Evolutionary conservation across 768 basidiomycete species (phyloP).

Genomic region (Boletus rubescentipes): DNA sequence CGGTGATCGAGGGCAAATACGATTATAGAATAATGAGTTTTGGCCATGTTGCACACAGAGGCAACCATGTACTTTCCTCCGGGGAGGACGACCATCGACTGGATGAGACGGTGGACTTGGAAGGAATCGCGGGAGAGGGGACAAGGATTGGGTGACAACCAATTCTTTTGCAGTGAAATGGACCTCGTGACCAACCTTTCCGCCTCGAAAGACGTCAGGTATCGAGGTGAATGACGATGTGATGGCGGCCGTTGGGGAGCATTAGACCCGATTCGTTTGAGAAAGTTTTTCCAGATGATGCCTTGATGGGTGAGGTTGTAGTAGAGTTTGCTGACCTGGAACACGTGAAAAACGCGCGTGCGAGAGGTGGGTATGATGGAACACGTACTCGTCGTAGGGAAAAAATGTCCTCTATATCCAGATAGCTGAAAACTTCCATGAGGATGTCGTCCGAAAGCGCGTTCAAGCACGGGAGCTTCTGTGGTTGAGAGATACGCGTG

Average conservation of each 20-base stretch:
- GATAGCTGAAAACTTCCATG: conserved; percentile 36
- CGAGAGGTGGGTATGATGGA: not conserved
- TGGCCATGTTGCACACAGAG: conserved; percentile 47
- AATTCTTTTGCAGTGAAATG: conserved; percentile 59
- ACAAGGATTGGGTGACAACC: conserved; percentile 44
- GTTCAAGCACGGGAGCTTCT: conserved; percentile 30
- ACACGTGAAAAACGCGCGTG: not conserved
- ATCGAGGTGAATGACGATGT: conserved; percentile 39
- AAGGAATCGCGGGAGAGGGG: conserved; percentile 27
- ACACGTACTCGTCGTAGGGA: conserved; percentile 36
- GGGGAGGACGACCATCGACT: conserved; percentile 59
- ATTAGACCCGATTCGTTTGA: conserved; percentile 52
- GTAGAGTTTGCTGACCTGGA: conserved; percentile 56
- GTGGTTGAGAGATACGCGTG: conserved; percentile 19
- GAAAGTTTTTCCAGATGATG: conserved; percentile 66
- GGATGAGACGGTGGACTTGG: conserved; percentile 36
- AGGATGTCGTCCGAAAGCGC: conserved; percentile 39
- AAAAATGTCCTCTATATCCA: conserved; percentile 40
- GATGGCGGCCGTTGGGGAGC: conserved; percentile 63
- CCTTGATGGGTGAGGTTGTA: conserved; percentile 67
- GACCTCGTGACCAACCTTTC: conserved; percentile 64
- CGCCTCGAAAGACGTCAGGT: conserved; percentile 37
- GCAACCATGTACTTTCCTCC: conserved; percentile 70
- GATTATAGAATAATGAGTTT: conserved; percentile 47
- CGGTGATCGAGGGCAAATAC: conserved; percentile 59